Conservation (phyloP, 192 early-diverging fungal genomes). For the Tieghemiomyces parasiticus region DNA sequence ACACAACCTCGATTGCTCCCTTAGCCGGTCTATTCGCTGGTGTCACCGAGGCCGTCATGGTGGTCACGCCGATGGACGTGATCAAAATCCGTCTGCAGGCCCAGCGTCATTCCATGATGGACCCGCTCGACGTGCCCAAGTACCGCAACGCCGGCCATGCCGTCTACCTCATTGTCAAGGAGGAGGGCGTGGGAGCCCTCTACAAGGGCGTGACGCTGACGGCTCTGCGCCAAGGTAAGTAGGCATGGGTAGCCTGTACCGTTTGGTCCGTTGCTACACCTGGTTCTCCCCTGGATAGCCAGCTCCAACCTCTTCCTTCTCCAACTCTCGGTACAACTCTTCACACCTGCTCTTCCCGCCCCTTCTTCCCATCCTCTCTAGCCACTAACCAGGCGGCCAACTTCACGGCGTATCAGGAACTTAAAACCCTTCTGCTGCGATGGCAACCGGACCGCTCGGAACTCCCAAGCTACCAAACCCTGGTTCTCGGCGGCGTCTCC, state of each 20-base stretch:
- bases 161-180: constrained; percentile 78
- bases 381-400: constrained; percentile 98
- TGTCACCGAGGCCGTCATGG: constrained; percentile 82
- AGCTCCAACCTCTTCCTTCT: no score
- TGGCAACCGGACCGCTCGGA: constrained; percentile 47
- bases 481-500: constrained; percentile 80
- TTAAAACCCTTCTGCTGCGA: constrained; percentile 62
- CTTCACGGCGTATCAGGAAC: constrained; percentile 92
- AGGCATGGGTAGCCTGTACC: no score
- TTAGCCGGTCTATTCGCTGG: constrained; percentile 87
- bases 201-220: constrained; percentile 94
- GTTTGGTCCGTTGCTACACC: not conserved
- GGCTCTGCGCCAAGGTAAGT: constrained; percentile 75
- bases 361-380: no score
- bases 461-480: constrained; percentile 82
- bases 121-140: constrained; percentile 91
- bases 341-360: no score
- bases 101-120: constrained; percentile 87
- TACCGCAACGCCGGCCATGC: constrained; percentile 91
- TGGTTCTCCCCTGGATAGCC: no score
- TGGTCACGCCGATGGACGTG: constrained; percentile 98
- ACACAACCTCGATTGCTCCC: no score
- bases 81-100: constrained; percentile 98
- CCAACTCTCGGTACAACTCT: no score
- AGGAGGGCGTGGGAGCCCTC: constrained; percentile 73